Evolutionary conservation across 2,329 filamentous ascomycete genomes (phyloP).

Genomic region (Sarocladiaceae sp.): DNA sequence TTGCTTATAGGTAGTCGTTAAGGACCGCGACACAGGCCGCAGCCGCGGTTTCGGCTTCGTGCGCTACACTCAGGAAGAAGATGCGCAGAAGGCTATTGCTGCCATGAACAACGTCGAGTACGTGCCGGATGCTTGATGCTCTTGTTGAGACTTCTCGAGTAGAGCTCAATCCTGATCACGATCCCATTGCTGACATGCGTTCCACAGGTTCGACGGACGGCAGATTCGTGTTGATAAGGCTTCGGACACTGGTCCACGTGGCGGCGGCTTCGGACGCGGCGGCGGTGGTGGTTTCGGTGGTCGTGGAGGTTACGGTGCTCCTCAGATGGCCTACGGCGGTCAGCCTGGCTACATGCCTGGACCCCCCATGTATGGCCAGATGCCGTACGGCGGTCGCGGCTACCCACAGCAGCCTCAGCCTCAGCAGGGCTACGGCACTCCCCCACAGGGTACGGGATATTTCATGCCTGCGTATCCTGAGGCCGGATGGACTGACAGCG

Average conservation of each 20-base stretch:
- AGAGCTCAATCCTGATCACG: conserved; percentile 8
- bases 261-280: conserved; percentile 49
- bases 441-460: conserved; percentile 36
- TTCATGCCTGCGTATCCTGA: conserved; percentile 1
- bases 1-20: conserved; percentile 76
- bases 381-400: conserved; percentile 32
- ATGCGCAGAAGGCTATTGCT: conserved; percentile 72
- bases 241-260: conserved; percentile 69
- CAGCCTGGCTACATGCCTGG: conserved; percentile 13
- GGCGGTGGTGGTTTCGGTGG: conserved; percentile 35
- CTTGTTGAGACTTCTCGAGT: neutral
- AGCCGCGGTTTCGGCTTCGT: conserved; percentile 98
- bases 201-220: conserved; percentile 82
- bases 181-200: conserved; percentile 1
- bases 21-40: conserved; percentile 93
- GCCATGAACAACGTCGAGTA: conserved; percentile 90
- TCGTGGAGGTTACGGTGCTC: conserved; percentile 32
- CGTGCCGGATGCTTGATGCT: conserved; percentile 26
- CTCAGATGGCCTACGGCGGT: conserved; percentile 33
- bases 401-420: conserved; percentile 29
- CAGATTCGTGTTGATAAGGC: conserved; percentile 95
- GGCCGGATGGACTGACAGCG: conserved; percentile 7
- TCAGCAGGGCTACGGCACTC: conserved; percentile 29
- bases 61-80: conserved; percentile 71
- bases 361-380: conserved; percentile 30